Percentiles rank a stretch among this genome's conserved stretches.
phyloP scores from a whole-genome alignment of 1,139 yeast genomes.

The Kurtzmaniella quercitrusa region DNA sequence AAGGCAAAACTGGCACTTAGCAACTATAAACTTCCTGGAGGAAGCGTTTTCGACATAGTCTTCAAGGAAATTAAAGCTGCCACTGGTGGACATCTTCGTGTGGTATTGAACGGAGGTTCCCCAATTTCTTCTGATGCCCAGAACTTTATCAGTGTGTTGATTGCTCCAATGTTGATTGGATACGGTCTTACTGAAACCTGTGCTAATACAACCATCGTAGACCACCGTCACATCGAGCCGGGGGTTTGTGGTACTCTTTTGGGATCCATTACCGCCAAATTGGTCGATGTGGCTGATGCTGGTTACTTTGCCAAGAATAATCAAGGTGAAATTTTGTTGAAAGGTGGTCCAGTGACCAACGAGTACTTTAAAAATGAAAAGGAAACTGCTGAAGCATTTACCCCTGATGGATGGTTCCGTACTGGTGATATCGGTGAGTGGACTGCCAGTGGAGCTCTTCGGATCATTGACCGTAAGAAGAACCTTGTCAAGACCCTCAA shows the following conservation, averaged over 20 bases:
- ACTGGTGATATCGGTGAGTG: conserved; percentile 98
- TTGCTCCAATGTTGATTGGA: conserved; percentile 90
- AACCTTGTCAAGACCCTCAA: conserved; percentile 92
- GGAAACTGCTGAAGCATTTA: conserved; percentile 76
- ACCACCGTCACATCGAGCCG: conserved; percentile 59
- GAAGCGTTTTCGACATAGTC: conserved; percentile 55
- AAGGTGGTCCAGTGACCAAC: conserved; percentile 67
- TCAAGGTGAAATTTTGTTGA: conserved; percentile 88
- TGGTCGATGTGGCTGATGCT: conserved; percentile 88
- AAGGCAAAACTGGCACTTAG: conserved; percentile 62
- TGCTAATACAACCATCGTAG: conserved; percentile 77
- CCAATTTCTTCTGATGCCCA: conserved; percentile 88
- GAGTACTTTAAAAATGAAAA: conserved; percentile 81
- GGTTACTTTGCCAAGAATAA: conserved; percentile 87
- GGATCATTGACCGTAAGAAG: conserved; percentile 91
- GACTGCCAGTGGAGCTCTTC: conserved; percentile 74
- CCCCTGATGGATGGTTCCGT: conserved; percentile 88
- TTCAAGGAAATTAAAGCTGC: conserved; percentile 91
- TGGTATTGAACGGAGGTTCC: conserved; percentile 88
- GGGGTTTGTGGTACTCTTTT: conserved; percentile 81
- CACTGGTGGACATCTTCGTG: conserved; percentile 84
- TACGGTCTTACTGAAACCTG: conserved; percentile 97
- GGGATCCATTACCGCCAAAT: conserved; percentile 81
- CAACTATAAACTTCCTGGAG: conserved; percentile 69
- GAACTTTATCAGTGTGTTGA: conserved; percentile 65